phyloP scores from a whole-genome alignment of 257 asterid genomes.

The Jaltomata sinuosa region DNA sequence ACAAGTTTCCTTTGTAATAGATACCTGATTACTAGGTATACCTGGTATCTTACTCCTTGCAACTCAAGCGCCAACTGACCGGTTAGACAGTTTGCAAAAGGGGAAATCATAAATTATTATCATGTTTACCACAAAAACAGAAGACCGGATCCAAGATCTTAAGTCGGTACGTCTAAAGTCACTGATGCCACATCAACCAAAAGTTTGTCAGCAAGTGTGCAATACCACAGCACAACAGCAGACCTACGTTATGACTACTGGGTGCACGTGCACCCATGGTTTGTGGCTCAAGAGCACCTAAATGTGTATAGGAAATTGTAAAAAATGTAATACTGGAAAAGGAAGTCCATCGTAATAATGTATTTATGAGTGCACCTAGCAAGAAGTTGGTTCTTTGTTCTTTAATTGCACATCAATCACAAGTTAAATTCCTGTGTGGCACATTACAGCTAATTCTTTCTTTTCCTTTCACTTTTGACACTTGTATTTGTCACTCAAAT shows the following conservation, averaged over 20 bases:
- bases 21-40: not conserved
- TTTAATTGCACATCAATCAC: not conserved
- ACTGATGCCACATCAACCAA: not conserved
- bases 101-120: not conserved
- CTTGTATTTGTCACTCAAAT: not conserved
- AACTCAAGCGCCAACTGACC: not conserved
- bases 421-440: not conserved
- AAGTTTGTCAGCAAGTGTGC: not conserved
- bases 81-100: not conserved
- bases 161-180: not conserved
- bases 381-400: not conserved
- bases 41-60: not conserved
- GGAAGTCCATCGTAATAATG: not conserved
- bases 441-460: not conserved
- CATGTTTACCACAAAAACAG: not conserved
- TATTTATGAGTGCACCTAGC: not conserved
- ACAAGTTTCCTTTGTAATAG: not conserved
- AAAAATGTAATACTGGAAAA: not conserved
- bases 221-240: not conserved
- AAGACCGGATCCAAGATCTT: not conserved
- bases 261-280: not conserved
- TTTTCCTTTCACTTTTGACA: not conserved
- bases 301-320: not conserved
- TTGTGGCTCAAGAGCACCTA: not conserved
- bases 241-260: not conserved